Evolutionary conservation across 2,329 filamentous ascomycete genomes (phyloP).

Genomic region (Exophiala sp.): DNA sequence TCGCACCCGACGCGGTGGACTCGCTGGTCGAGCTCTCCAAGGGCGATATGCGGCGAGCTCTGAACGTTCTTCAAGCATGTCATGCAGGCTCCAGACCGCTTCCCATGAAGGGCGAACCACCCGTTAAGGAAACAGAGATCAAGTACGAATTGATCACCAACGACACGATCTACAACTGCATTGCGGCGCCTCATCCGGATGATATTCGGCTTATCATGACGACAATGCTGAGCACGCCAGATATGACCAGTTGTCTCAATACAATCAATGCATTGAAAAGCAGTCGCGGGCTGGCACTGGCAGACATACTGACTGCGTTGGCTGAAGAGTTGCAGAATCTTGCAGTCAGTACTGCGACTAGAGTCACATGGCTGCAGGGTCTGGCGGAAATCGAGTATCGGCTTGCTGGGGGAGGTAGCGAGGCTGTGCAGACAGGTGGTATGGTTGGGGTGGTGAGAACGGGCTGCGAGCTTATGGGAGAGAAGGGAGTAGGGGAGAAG

Average conservation of each 20-base stretch:
- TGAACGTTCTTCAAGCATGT: constrained; percentile 95
- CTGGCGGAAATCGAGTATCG: constrained; percentile 90
- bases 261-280: constrained; percentile 85
- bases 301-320: constrained; percentile 84
- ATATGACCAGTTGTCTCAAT: constrained; percentile 81
- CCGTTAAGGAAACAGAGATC: constrained; percentile 54
- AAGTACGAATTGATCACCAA: constrained; percentile 82
- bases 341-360: constrained; percentile 77
- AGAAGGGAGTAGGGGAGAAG: constrained; percentile 31
- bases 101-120: constrained; percentile 37
- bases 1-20: constrained; percentile 71
- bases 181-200: constrained; percentile 85
- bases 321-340: constrained; percentile 75
- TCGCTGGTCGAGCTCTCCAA: constrained; percentile 82
- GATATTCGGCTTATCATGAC: constrained; percentile 80
- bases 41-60: constrained; percentile 88
- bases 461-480: constrained; percentile 69
- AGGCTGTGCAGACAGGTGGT: constrained; percentile 85
- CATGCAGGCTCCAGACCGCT: constrained; percentile 75
- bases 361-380: constrained; percentile 86
- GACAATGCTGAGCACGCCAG: constrained; percentile 74
- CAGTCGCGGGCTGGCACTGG: constrained; percentile 77
- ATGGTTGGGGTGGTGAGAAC: constrained; percentile 81
- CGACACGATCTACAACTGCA: constrained; percentile 91
- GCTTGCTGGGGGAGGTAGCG: constrained; percentile 77